Evolutionary conservation across 805 yeast species (phyloP), one percentile per base, ranked within the genome.

Genomic region (Candida sanyiensis): DNA sequence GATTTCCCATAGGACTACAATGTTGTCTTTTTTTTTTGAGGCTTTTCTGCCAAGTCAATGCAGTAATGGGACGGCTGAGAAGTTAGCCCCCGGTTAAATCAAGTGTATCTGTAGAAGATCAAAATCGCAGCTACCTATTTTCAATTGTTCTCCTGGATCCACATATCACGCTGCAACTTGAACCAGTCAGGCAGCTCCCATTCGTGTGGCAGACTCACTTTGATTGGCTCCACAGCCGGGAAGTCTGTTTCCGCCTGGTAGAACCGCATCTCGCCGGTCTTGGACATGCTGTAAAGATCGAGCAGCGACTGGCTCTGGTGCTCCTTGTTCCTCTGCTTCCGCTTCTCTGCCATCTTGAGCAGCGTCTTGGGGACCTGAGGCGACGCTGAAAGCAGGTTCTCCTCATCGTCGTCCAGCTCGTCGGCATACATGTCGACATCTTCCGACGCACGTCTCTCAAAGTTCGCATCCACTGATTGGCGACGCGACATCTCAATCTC

Each of bases 111-210:
- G n/a, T n/a, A n/a, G n/a, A n/a, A n/a, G n/a, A n/a, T n/a, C n/a
- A n/a, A n/a, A n/a, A n/a, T n/a, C n/a, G n/a, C n/a, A 18, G 21
- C 17, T 16, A 4, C 6, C 4, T 17, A 4, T 18, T 30, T 21
- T 22, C 20, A 32, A 19, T 27, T 17, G 6, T 21, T 31, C 15
- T 44, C 68, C 33, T 58, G 60, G 48, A 82, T 88, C 94, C 90
- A 84, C 38, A 64, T 52, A 44, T 77, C 72, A 42, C 89, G 58
- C 42, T 83, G 83, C 22, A 62, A 58, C 16, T 64, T 64, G 50
- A 85, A 84, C 96, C 96, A 87, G 2, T 56, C 63, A 0, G 95
- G 95, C n/a, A 87, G 64, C 28, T 70, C 64, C 10, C 66, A 59
- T 36, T 79, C 87, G 7, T 69, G 63, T 0, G 95, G 95, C 6